Conservation (phyloP, 2,329 filamentous ascomycete genomes). For the Malbranchea zuffiana region DNA sequence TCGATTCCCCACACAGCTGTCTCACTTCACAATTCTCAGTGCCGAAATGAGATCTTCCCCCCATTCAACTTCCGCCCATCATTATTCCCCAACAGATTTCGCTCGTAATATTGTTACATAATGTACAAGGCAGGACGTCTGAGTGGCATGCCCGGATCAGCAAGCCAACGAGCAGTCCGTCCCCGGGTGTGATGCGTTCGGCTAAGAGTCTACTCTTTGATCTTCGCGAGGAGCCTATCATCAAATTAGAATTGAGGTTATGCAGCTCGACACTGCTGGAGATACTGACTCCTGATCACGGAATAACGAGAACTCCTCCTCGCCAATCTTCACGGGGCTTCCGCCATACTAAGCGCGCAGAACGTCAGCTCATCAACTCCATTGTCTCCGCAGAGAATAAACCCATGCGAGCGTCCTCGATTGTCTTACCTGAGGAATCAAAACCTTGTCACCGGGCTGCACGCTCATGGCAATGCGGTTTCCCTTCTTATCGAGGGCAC, state of each 20-base stretch:
- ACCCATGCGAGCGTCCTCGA: not conserved
- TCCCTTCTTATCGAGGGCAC: conserved; percentile 75
- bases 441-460: conserved; percentile 71
- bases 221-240: conserved; percentile 86
- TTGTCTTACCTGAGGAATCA: conserved; percentile 76
- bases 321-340: conserved; percentile 90
- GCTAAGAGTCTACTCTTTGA: conserved; percentile 65
- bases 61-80: no score
- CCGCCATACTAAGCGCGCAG: conserved; percentile 62
- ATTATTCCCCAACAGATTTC: no score
- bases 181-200: no score
- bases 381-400: not conserved
- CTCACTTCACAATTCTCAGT: no score
- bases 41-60: no score
- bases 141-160: no score
- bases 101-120: conserved; percentile 11
- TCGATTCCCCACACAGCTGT: no score
- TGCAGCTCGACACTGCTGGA: not conserved
- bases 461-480: conserved; percentile 81
- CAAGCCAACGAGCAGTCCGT: no score
- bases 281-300: conserved; percentile 87
- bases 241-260: not conserved
- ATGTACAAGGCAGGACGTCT: conserved; percentile 11
- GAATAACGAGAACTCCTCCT: conserved; percentile 94
- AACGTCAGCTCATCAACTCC: conserved; percentile 6